Evolutionary conservation across 805 yeast genomes (phyloP).

Genomic region (Priceomyces medius): DNA sequence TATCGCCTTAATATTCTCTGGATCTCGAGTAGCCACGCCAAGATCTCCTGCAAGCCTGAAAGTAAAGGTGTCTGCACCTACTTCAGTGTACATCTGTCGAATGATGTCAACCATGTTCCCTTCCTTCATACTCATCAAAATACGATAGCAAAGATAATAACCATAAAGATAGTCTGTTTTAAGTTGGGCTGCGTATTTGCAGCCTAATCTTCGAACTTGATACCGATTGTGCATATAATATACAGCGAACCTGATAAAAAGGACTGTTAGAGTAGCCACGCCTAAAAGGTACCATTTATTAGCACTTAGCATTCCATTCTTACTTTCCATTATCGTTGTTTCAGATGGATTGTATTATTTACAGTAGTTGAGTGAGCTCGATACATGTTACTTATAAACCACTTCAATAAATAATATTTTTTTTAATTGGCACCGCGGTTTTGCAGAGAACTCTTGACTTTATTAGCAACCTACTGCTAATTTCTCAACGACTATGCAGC

Average conservation of each 20-base stretch:
- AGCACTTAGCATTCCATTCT: no score
- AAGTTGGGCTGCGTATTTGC: not conserved
- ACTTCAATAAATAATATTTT: no score
- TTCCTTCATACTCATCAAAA: conserved; percentile 10
- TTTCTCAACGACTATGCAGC: no score
- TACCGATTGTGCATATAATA: not conserved
- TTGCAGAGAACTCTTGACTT: no score
- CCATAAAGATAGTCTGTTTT: conserved; percentile 11
- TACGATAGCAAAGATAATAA: conserved; percentile 8
- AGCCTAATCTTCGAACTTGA: not conserved
- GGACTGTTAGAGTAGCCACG: no score
- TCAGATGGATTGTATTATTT: no score
- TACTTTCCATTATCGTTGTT: no score
- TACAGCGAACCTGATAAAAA: not conserved
- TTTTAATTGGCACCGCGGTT: no score
- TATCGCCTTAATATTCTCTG: conserved; percentile 21
- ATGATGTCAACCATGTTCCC: conserved; percentile 16
- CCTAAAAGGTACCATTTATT: no score
- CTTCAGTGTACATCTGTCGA: conserved; percentile 8
- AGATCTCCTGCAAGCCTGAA: conserved; percentile 12
- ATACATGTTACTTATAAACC: no score
- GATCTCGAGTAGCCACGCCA: conserved; percentile 20
- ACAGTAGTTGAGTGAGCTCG: no score
- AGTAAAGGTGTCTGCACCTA: not conserved
- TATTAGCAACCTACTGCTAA: no score